Evolutionary conservation across 164 flowering plant species (phyloP).

Genomic region (Annona squamosa): DNA sequence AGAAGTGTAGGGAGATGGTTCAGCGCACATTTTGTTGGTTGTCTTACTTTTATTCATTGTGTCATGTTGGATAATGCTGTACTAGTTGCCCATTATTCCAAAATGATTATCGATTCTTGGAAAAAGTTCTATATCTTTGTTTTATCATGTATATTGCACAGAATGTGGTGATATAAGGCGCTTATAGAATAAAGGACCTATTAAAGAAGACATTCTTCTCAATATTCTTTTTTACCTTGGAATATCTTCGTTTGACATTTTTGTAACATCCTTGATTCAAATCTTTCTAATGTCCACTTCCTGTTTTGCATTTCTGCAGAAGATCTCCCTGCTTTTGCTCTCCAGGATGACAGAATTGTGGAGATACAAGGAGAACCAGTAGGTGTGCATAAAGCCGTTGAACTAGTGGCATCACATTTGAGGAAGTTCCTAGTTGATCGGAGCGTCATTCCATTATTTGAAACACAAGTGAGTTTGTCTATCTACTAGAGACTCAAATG

Average conservation of each 20-base stretch:
- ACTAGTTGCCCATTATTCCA: no score
- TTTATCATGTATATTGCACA: background rate
- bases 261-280: background rate
- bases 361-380: conserved; percentile 79
- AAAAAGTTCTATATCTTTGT: no score
- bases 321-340: conserved; percentile 79
- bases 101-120: background rate
- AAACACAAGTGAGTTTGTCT: conserved; percentile 53
- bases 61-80: no score
- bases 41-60: no score
- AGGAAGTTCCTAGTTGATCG: conserved; percentile 95
- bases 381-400: conserved; percentile 77
- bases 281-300: background rate
- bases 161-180: background rate
- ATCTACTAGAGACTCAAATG: background rate
- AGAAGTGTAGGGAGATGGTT: background rate
- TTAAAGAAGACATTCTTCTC: background rate
- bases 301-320: conserved; percentile 39
- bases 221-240: background rate
- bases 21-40: background rate
- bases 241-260: background rate
- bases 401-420: conserved; percentile 69
- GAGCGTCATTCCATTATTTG: conserved; percentile 71
- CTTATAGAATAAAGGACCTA: background rate
- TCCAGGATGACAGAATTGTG: conserved; percentile 87